These are phyloP conservation scores for Cladobotryum protrusum DNA, from an alignment of 2,329 filamentous ascomycete species.

Conservation along the genomic window DNA sequence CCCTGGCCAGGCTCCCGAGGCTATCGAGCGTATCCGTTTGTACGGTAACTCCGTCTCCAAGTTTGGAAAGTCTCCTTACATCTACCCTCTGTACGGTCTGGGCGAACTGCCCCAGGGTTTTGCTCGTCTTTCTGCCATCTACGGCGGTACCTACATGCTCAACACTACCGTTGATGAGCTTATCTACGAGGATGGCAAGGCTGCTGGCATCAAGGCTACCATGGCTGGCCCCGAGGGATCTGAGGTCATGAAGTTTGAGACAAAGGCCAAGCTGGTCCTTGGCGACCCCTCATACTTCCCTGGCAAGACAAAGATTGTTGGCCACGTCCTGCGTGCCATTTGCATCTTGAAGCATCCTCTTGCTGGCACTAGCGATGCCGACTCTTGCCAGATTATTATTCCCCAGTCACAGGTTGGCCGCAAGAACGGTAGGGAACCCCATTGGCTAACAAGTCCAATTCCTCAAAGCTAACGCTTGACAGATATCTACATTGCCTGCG, in stretches of 20 bases:
- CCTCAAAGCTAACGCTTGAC: background rate
- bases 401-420: conserved; percentile 95
- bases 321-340: conserved; percentile 91
- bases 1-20: conserved; percentile 69
- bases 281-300: conserved; percentile 97
- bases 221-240: conserved; percentile 78
- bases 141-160: conserved; percentile 98
- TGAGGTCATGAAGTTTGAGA: conserved; percentile 90
- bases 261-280: conserved; percentile 92
- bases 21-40: conserved; percentile 84
- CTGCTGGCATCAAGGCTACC: conserved; percentile 93
- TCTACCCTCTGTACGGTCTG: conserved; percentile 96
- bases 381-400: conserved; percentile 93
- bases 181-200: conserved; percentile 75
- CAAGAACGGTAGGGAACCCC: conserved; percentile 70
- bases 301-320: conserved; percentile 76
- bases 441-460: background rate
- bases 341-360: conserved; percentile 96
- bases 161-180: conserved; percentile 93
- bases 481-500: conserved; percentile 97
- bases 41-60: conserved; percentile 97
- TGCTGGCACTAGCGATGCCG: conserved; percentile 78
- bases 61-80: conserved; percentile 98
- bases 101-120: conserved; percentile 97
- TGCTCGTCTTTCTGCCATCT: conserved; percentile 93